Evolutionary conservation across 1,284 basidiomycete genomes (phyloP).

Genomic region (Anthracocystis setariae): DNA sequence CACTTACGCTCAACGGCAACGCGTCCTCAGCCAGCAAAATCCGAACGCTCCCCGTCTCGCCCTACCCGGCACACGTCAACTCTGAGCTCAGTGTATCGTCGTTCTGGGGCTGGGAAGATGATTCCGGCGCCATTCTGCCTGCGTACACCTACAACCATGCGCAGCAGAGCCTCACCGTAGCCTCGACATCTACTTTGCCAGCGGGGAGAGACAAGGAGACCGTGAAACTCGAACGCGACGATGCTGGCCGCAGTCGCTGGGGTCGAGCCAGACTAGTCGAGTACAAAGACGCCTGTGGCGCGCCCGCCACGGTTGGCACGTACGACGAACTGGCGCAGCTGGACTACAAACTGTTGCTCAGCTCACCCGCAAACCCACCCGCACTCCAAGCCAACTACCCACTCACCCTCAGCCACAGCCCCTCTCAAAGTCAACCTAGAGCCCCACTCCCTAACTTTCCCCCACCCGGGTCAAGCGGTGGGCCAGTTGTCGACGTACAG

Average conservation of each 20-base stretch:
- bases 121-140: constrained; percentile 51
- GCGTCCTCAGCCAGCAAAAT: constrained; percentile 24
- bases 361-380: constrained; percentile 50
- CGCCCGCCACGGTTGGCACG: constrained; percentile 70
- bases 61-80: constrained; percentile 74
- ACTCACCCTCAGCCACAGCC: too few relatives aligned
- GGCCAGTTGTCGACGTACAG: constrained; percentile 76
- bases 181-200: constrained; percentile 11
- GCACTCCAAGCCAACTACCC: constrained; percentile 41
- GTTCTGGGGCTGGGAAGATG: constrained; percentile 70
- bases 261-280: constrained; percentile 59
- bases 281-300: constrained; percentile 62
- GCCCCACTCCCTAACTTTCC: constrained; percentile 69
- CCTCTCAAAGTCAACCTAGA: constrained; percentile 24
- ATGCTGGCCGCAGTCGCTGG: constrained; percentile 58
- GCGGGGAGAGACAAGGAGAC: constrained; percentile 39
- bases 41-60: constrained; percentile 75
- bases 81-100: constrained; percentile 74
- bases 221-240: constrained; percentile 50
- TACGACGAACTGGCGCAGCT: constrained; percentile 77
- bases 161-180: constrained; percentile 12
- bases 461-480: constrained; percentile 77
- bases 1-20: constrained; percentile 33
- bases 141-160: constrained; percentile 35
- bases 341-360: constrained; percentile 57